Conservation (phyloP, 2,329 filamentous ascomycete genomes). For the Lachnellula arida region DNA sequence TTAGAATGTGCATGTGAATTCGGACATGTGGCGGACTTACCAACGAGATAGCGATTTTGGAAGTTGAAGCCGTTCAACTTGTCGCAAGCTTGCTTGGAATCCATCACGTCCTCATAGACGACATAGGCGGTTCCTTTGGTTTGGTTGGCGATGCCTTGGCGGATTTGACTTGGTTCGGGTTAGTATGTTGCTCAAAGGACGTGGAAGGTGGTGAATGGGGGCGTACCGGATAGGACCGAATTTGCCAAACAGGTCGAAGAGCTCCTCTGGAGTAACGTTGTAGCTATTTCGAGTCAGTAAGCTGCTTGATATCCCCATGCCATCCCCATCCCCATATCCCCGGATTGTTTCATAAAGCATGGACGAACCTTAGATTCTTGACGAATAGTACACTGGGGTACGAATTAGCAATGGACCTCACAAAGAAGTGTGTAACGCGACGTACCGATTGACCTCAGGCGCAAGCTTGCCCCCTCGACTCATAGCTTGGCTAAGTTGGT, state of each 20-base stretch:
- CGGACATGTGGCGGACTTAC: slow-evolving; percentile 49
- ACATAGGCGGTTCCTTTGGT: slow-evolving; percentile 99
- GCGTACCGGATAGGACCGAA: slow-evolving; percentile 89
- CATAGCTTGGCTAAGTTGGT: slow-evolving; percentile 64
- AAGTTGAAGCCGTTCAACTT: slow-evolving; percentile 99
- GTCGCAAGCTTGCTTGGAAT: slow-evolving; percentile 98
- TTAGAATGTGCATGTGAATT: slow-evolving; percentile 10
- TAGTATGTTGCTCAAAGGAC: slow-evolving; percentile 6
- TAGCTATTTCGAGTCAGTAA: slow-evolving; percentile 58
- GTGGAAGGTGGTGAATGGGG: background rate
- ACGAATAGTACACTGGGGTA: slow-evolving; percentile 90
- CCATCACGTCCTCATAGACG: slow-evolving; percentile 98
- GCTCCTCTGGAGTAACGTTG: slow-evolving; percentile 96
- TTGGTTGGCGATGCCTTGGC: slow-evolving; percentile 93
- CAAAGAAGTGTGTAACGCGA: slow-evolving; percentile 31
- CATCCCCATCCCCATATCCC: slow-evolving; percentile 32
- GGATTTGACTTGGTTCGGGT: slow-evolving; percentile 72
- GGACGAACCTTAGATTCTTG: slow-evolving; percentile 90
- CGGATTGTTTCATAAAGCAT: slow-evolving; percentile 13
- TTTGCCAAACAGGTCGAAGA: slow-evolving; percentile 98
- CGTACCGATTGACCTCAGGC: slow-evolving; percentile 97
- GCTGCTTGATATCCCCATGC: slow-evolving; percentile 53
- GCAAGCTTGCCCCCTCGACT: slow-evolving; percentile 95
- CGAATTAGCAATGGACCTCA: slow-evolving; percentile 22
- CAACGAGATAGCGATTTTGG: slow-evolving; percentile 97